Percentiles rank a stretch among this genome's conserved stretches.
phyloP scores from a whole-genome alignment of 257 asterid species.

The Echites panduratus region DNA sequence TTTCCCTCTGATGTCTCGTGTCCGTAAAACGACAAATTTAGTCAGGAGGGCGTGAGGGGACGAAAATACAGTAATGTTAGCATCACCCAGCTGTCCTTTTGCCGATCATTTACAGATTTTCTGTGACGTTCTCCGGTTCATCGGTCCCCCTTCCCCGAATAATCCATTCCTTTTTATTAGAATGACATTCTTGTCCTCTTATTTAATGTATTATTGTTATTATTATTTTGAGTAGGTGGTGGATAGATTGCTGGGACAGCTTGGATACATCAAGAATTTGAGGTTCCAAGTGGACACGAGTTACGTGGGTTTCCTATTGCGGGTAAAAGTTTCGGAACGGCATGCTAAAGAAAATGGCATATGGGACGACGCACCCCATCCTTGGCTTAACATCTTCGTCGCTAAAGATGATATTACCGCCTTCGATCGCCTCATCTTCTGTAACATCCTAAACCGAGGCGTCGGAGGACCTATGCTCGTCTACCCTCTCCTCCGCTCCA shows the following conservation, averaged over 20 bases:
- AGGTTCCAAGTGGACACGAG: slow-evolving; percentile 40
- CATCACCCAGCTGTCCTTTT: slow-evolving; percentile 29
- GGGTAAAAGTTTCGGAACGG: slow-evolving; percentile 70
- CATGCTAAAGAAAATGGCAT: slow-evolving; percentile 66
- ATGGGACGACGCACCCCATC: slow-evolving; percentile 97
- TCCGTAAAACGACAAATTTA: slow-evolving; percentile 25
- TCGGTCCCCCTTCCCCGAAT: no score
- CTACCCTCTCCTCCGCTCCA: slow-evolving; percentile 80
- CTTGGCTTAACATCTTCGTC: slow-evolving; percentile 88
- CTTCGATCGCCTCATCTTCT: slow-evolving; percentile 64
- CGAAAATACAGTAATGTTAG: slow-evolving; percentile 32
- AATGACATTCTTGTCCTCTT: neutral
- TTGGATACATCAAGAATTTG: slow-evolving; percentile 31
- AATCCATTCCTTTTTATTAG: neutral
- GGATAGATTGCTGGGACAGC: slow-evolving; percentile 39
- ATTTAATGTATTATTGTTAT: neutral
- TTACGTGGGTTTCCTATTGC: slow-evolving; percentile 61
- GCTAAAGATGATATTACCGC: slow-evolving; percentile 52
- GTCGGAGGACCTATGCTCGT: slow-evolving; percentile 86
- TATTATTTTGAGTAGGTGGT: slow-evolving; percentile 34
- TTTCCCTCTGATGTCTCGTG: slow-evolving; percentile 26
- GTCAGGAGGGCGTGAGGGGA: slow-evolving; percentile 35
- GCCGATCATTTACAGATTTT: slow-evolving; percentile 28
- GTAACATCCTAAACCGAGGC: slow-evolving; percentile 62
- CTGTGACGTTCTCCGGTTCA: slow-evolving; percentile 14